phyloP scores from a whole-genome alignment of 2,329 filamentous ascomycete species.

The Cordyceps farinosa region DNA sequence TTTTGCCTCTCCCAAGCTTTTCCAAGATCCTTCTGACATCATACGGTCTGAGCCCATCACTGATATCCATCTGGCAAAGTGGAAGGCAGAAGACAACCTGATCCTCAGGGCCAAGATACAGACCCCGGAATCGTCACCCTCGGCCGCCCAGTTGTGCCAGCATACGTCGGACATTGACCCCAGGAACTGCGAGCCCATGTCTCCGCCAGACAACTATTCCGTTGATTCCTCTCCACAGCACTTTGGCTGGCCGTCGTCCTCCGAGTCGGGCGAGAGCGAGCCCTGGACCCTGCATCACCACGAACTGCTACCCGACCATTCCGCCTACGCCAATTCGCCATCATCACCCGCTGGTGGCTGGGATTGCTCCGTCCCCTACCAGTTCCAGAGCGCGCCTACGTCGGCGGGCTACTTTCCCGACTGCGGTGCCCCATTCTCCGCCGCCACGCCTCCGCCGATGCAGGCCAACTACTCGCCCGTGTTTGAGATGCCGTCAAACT shows the following conservation, averaged over 20 bases:
- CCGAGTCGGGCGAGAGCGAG: constrained; percentile 10
- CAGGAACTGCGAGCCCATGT: constrained; percentile 10
- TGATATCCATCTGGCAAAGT: neutral
- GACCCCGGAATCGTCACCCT: neutral
- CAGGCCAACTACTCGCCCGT: constrained; percentile 4
- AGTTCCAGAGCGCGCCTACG: constrained; percentile 1
- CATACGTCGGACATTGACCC: neutral
- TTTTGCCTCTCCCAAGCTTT: neutral
- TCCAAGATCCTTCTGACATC: neutral
- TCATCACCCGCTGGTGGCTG: neutral
- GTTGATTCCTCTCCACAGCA: neutral
- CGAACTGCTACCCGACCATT: constrained; percentile 6
- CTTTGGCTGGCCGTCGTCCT: constrained; percentile 1
- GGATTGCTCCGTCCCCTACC: constrained; percentile 3
- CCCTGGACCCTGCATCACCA: constrained; percentile 6
- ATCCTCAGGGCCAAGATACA: neutral
- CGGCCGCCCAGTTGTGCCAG: neutral
- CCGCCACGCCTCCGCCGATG: constrained; percentile 4
- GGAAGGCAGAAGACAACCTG: neutral
- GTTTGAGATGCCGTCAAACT: neutral
- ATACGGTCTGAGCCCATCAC: neutral
- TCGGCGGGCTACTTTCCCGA: constrained; percentile 5
- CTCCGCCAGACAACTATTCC: constrained; percentile 7
- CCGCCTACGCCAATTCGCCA: constrained; percentile 1
- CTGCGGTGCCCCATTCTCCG: neutral